Evolutionary conservation across 2,329 filamentous ascomycete genomes (phyloP), one percentile per base, ranked within the genome.

Genomic region (Fusarium hostae): DNA sequence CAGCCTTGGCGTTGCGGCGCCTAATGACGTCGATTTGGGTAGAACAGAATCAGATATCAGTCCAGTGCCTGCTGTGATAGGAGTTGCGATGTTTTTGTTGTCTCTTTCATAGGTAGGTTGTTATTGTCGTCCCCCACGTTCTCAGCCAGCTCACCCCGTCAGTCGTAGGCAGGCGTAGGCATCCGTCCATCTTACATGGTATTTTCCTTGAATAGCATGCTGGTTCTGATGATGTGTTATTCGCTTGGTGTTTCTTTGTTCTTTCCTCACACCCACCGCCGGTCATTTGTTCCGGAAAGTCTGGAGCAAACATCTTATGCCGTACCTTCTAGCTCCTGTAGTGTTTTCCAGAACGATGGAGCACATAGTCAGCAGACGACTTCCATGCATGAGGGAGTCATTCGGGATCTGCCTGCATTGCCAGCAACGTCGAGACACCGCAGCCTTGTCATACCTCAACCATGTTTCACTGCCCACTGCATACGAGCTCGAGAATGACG

Each of bases 21-120:
- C 63, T 57, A 58, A 72, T 76, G 75, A 76, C 75, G 75, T 76
- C 75, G 75, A 51, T 68, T 70, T 75, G 70, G 68, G 65, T 52
- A 72, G 60, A 63, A 32, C 47, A 66, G 51, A 62, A 55, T 52
- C 63, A 68, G 50, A 70, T 66, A 67, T 74, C 62, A 47, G 51
- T 72, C 63, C 62, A 71, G 37, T 56, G 57, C 63, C 63, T 73
- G 64, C 60, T 52, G 62, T 35, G 65, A 76, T 67, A 74, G 62
- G 70, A 69, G 59, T 68, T 68, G 64, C 58, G 51, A 60, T 58
- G 48, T 59, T 72, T 52, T 60, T 55, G 52, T 61, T 71, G 45
- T 65, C 64, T 50, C 52, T 43, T 69, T 56, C 61, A 37, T 41
- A 66, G 55, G 62, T 68, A 66, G 63, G 55, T 58, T 57, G 41